phyloP scores from a whole-genome alignment of 1,284 basidiomycete species.

The Wallemia mellicola region DNA sequence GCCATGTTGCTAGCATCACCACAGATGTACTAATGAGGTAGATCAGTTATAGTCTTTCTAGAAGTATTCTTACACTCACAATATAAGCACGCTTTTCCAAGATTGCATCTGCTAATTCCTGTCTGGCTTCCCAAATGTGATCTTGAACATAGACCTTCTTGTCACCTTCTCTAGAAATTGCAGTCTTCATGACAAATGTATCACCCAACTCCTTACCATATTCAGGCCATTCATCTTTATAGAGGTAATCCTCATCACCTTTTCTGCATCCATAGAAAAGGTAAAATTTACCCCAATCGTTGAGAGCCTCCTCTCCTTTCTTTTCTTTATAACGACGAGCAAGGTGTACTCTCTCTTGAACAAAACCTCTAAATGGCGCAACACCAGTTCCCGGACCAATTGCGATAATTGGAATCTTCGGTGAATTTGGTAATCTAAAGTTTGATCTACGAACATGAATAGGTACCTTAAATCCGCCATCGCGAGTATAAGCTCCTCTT shows the following conservation, averaged over 20 bases:
- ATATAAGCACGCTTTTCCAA: slow-evolving; percentile 78
- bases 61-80: slow-evolving; percentile 5
- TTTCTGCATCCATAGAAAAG: slow-evolving; percentile 88
- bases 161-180: slow-evolving; percentile 60
- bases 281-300: slow-evolving; percentile 78
- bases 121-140: slow-evolving; percentile 55
- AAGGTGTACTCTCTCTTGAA: slow-evolving; percentile 86
- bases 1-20: slow-evolving; percentile 93
- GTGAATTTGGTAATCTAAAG: slow-evolving; percentile 84
- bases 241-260: slow-evolving; percentile 65
- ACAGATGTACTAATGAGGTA: slow-evolving; percentile 38
- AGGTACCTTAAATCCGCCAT: slow-evolving; percentile 47
- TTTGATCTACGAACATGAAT: slow-evolving; percentile 85
- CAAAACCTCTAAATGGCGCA: slow-evolving; percentile 91
- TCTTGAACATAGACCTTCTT: slow-evolving; percentile 87
- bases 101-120: slow-evolving; percentile 57
- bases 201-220: slow-evolving; percentile 61
- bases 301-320: slow-evolving; percentile 63
- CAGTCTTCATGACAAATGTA: slow-evolving; percentile 61
- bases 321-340: slow-evolving; percentile 79
- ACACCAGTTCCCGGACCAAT: slow-evolving; percentile 35
- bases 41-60: neutral
- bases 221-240: slow-evolving; percentile 76
- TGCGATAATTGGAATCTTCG: slow-evolving; percentile 96
- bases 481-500: slow-evolving; percentile 37